Conservation (phyloP, 495 filamentous ascomycete species). For the Annulohypoxylon maeteangense region DNA sequence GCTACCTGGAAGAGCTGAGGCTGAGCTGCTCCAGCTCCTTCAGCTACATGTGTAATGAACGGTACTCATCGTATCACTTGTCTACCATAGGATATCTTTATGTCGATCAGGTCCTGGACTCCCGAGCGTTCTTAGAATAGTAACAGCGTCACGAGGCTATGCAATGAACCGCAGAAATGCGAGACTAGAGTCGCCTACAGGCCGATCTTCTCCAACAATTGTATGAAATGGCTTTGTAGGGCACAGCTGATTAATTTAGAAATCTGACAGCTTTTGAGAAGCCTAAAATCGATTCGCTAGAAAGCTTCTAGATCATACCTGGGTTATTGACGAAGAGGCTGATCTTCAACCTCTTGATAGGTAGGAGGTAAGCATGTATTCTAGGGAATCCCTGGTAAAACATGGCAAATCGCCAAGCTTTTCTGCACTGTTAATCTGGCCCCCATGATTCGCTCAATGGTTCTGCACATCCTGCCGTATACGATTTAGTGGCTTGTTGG, state of each 20-base stretch:
- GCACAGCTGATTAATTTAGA: not conserved
- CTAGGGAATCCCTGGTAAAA: slow-evolving; percentile 3
- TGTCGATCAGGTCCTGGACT: not conserved
- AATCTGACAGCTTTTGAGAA: slow-evolving; percentile 5
- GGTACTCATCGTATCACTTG: not conserved
- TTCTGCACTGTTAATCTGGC: not conserved
- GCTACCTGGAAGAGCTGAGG: not conserved
- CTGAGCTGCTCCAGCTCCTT: slow-evolving; percentile 6
- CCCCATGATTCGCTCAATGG: not conserved
- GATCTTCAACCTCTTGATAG: not conserved
- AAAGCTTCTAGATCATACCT: not conserved
- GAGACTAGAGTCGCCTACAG: not conserved
- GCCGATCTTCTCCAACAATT: not conserved
- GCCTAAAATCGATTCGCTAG: not conserved
- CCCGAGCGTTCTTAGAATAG: slow-evolving; percentile 1
- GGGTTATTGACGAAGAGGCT: not conserved
- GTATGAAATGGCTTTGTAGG: not conserved
- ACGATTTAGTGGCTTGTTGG: not conserved
- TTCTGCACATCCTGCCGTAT: not conserved
- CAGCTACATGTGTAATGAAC: not conserved
- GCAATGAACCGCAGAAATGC: not conserved
- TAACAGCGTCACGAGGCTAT: not conserved
- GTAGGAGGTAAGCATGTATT: not conserved
- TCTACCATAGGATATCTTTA: not conserved
- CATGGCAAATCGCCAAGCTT: not conserved